These are phyloP conservation scores for Ambrosiella beaveri DNA, from an alignment of 2,329 filamentous ascomycete species.

Conservation along the genomic window DNA sequence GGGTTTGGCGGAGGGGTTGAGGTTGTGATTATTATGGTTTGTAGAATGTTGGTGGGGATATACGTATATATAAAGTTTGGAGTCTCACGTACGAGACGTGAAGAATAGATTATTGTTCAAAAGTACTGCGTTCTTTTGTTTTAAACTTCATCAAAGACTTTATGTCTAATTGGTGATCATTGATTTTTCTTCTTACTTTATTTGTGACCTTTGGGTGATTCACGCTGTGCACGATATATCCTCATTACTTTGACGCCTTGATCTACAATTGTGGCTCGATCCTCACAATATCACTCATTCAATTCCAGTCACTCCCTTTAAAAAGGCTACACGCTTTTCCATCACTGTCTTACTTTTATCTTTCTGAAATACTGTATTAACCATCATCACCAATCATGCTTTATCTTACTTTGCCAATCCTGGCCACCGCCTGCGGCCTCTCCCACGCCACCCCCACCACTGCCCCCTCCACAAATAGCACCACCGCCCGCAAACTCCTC, in stretches of 20 bases:
- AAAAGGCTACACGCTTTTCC: not conserved
- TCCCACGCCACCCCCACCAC: slow-evolving; percentile 24
- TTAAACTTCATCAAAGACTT: not conserved
- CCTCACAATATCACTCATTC: not conserved
- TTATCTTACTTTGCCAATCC: not conserved
- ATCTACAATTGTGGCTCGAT: not conserved
- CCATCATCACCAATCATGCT: not conserved
- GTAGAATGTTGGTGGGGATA: not conserved
- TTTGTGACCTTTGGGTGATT: not conserved
- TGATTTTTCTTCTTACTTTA: not conserved
- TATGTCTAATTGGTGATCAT: not conserved
- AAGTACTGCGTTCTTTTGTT: not conserved
- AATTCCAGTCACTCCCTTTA: not conserved
- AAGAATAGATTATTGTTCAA: not conserved
- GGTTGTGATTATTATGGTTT: too few relatives aligned
- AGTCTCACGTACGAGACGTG: too few relatives aligned
- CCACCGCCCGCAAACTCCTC: slow-evolving; percentile 20
- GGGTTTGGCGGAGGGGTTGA: too few relatives aligned
- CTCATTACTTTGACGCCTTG: not conserved
- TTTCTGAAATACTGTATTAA: slow-evolving; percentile 3
- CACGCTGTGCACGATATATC: not conserved
- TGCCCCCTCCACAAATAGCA: slow-evolving; percentile 14
- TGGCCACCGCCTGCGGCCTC: not conserved
- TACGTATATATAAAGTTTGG: not conserved
- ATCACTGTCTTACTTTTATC: not conserved